A percentile compares a stretch with the other conserved stretches of the same genome.
These are phyloP conservation scores for Aspergillus pseudotamarii DNA, from an alignment of 2,329 filamentous ascomycete genomes.

Conservation along the genomic window DNA sequence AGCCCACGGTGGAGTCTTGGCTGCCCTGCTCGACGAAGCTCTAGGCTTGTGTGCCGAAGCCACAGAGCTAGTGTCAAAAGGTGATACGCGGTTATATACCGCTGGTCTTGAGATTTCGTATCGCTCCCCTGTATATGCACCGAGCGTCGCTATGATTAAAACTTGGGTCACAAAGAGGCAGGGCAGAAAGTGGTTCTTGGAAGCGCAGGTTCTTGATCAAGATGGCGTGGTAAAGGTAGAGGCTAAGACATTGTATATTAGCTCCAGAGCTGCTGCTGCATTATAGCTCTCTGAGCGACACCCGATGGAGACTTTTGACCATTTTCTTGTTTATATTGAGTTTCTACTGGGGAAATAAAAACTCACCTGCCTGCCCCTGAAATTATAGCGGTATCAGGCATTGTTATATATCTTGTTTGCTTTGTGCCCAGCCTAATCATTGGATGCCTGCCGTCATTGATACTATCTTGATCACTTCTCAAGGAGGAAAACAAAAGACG, in stretches of 20 bases:
- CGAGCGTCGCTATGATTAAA: constrained; percentile 15
- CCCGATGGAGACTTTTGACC: background rate
- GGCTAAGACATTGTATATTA: constrained; percentile 15
- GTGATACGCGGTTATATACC: constrained; percentile 11
- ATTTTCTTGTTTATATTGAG: background rate
- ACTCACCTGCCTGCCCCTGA: background rate
- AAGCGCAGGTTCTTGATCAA: constrained; percentile 24
- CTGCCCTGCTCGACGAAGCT: constrained; percentile 23
- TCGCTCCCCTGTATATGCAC: constrained; percentile 14
- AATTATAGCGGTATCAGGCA: background rate
- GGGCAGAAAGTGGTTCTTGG: constrained; percentile 22
- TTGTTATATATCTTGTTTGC: background rate
- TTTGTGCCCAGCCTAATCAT: background rate
- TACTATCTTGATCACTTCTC: too few relatives aligned
- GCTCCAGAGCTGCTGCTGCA: constrained; percentile 1
- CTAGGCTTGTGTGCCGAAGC: constrained; percentile 19
- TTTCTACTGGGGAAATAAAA: background rate
- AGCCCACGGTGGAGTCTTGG: constrained; percentile 21
- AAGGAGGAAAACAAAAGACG: too few relatives aligned
- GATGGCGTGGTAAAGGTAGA: constrained; percentile 11
- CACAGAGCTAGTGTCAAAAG: constrained; percentile 6
- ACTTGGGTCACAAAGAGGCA: constrained; percentile 17
- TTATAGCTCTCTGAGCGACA: background rate
- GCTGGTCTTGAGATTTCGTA: constrained; percentile 14
- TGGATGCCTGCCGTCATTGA: background rate